phyloP scores from a whole-genome alignment of 2,329 filamentous ascomycete genomes.

The Fusarium chlamydosporum region DNA sequence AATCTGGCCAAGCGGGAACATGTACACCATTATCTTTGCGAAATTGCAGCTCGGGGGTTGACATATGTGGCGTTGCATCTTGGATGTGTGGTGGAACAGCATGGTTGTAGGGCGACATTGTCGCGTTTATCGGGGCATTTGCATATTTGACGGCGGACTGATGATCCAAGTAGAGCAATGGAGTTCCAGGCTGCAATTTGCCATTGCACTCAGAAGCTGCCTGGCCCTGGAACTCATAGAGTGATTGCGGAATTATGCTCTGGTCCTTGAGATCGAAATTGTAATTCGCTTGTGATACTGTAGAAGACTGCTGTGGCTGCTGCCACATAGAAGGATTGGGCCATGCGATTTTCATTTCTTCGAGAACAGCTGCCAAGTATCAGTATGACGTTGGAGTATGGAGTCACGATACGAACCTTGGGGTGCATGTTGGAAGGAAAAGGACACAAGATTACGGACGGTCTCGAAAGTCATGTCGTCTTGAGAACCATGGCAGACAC shows the following conservation, averaged over 20 bases:
- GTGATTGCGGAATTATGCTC: neutral
- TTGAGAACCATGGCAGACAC: constrained; percentile 70
- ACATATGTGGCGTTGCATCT: constrained; percentile 51
- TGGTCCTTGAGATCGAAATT: constrained; percentile 58
- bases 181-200: neutral
- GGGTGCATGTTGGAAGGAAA: constrained; percentile 89
- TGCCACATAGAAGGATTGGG: constrained; percentile 80
- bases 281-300: constrained; percentile 47
- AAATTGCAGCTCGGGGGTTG: constrained; percentile 59
- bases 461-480: constrained; percentile 70
- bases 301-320: constrained; percentile 35
- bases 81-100: constrained; percentile 1
- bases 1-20: constrained; percentile 12
- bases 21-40: constrained; percentile 61
- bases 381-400: accelerated
- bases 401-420: constrained; percentile 66
- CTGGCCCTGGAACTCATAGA: neutral
- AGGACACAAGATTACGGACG: constrained; percentile 79
- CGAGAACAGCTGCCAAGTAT: constrained; percentile 71
- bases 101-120: constrained; percentile 7
- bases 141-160: neutral
- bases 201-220: neutral
- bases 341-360: constrained; percentile 82
- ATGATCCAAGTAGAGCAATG: neutral
- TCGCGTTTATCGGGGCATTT: neutral